phyloP scores from a whole-genome alignment of 176 grass and related monocot genomes.

The Olyra latifolia region DNA sequence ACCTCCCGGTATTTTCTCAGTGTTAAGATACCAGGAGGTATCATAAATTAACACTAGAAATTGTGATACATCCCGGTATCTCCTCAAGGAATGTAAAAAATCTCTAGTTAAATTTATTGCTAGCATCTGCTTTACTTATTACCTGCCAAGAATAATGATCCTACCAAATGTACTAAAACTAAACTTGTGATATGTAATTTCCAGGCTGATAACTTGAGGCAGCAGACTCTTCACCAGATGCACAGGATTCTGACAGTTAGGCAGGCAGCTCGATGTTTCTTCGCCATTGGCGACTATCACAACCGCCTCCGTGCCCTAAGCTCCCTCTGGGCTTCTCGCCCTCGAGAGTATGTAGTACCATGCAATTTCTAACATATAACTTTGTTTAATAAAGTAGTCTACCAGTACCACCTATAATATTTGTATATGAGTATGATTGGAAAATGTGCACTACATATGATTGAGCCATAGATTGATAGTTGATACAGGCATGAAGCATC shows the following conservation, averaged over 20 bases:
- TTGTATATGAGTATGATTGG: constrained; percentile 11
- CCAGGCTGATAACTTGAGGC: constrained; percentile 92
- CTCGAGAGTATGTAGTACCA: constrained; percentile 69
- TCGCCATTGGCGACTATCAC: constrained; percentile 77
- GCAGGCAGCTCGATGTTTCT: constrained; percentile 74
- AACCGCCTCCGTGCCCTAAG: constrained; percentile 72
- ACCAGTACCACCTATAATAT: too few species aligned
- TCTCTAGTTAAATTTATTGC: background rate
- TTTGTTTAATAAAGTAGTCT: background rate
- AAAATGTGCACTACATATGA: constrained; percentile 17
- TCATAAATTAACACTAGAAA: too few species aligned
- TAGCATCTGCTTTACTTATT: background rate
- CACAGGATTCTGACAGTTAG: constrained; percentile 77
- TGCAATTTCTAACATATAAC: background rate
- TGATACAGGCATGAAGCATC: constrained; percentile 8
- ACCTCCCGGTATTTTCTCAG: too few species aligned
- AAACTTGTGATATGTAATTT: constrained; percentile 22
- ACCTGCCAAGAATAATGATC: constrained; percentile 9
- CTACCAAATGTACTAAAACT: constrained; percentile 16
- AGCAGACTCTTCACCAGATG: constrained; percentile 88
- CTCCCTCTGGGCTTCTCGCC: constrained; percentile 76
- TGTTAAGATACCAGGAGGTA: too few species aligned
- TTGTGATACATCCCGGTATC: too few species aligned
- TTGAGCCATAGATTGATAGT: constrained; percentile 10
- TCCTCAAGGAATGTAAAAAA: too few species aligned